Evolutionary conservation across 441 rosid species (phyloP).

Genomic region (Pelargonium australe): DNA sequence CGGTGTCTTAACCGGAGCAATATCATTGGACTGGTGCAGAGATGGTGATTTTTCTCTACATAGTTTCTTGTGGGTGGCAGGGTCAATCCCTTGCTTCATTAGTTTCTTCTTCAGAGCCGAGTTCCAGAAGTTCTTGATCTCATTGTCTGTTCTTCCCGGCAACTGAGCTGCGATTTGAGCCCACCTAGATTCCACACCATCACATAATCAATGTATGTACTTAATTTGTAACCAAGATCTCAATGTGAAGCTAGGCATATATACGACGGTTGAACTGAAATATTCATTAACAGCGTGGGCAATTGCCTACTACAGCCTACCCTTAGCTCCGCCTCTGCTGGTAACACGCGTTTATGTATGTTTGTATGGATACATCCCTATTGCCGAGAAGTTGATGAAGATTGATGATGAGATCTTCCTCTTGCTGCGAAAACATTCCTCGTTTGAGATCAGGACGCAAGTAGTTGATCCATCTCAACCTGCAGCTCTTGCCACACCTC

Average conservation of each 20-base stretch:
- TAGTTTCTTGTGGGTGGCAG: constrained; percentile 38
- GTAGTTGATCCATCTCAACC: constrained; percentile 18
- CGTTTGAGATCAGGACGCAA: constrained; percentile 67
- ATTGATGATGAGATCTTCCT: constrained; percentile 51
- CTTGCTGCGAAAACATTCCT: constrained; percentile 67
- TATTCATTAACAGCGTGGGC: too few relatives aligned
- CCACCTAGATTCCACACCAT: constrained; percentile 34
- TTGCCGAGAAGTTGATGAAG: constrained; percentile 60
- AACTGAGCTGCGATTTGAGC: constrained; percentile 64
- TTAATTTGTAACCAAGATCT: too few relatives aligned
- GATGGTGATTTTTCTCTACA: constrained; percentile 17
- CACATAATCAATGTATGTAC: too few relatives aligned
- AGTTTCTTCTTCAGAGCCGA: constrained; percentile 66
- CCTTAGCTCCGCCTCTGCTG: too few relatives aligned
- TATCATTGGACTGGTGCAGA: too few relatives aligned
- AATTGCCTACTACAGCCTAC: too few relatives aligned
- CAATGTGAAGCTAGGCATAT: too few relatives aligned
- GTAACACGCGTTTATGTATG: too few relatives aligned
- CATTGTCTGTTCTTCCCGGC: constrained; percentile 73
- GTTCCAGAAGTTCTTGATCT: constrained; percentile 69
- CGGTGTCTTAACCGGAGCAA: too few relatives aligned
- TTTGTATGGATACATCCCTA: constrained; percentile 29
- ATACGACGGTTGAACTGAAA: too few relatives aligned
- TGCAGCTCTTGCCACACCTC: constrained; percentile 77
- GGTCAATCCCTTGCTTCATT: constrained; percentile 58